These are phyloP conservation scores for Penicillium sp. DNA, from an alignment of 2,329 filamentous ascomycete genomes.

Conservation along the genomic window DNA sequence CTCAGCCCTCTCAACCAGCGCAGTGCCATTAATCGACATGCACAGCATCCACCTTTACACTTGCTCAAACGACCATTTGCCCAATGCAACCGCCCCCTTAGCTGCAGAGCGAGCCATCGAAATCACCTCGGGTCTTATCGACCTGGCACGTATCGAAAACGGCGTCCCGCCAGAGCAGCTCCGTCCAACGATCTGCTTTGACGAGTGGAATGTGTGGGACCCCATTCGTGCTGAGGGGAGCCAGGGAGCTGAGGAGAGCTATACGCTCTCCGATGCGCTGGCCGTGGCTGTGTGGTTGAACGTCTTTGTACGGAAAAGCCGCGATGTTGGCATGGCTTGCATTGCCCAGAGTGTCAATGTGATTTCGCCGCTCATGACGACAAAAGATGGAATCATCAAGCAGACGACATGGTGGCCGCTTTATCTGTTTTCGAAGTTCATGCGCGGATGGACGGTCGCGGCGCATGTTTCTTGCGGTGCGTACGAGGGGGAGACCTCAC, in stretches of 20 bases:
- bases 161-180: constrained; percentile 58
- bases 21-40: constrained; percentile 68
- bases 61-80: constrained; percentile 58
- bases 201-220: constrained; percentile 87
- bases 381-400: constrained; percentile 64
- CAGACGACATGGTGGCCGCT: constrained; percentile 79
- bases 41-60: constrained; percentile 83
- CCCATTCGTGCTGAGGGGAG: constrained; percentile 72
- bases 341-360: constrained; percentile 80
- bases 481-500: constrained; percentile 63
- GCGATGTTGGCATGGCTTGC: constrained; percentile 75
- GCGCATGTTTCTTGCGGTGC: constrained; percentile 66
- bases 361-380: constrained; percentile 77
- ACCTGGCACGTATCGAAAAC: constrained; percentile 74
- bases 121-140: constrained; percentile 69
- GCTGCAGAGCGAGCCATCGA: constrained; percentile 75
- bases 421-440: constrained; percentile 69
- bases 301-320: constrained; percentile 73
- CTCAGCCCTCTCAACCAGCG: constrained; percentile 44
- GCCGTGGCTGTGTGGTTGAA: constrained; percentile 78
- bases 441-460: constrained; percentile 73
- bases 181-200: constrained; percentile 74
- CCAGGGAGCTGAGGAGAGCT: constrained; percentile 72
- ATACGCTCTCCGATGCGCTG: constrained; percentile 75
- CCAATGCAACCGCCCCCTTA: constrained; percentile 66